Base-by-base conservation (phyloP, 805 yeast species). In the Metschnikowia kofuensis region DNA sequence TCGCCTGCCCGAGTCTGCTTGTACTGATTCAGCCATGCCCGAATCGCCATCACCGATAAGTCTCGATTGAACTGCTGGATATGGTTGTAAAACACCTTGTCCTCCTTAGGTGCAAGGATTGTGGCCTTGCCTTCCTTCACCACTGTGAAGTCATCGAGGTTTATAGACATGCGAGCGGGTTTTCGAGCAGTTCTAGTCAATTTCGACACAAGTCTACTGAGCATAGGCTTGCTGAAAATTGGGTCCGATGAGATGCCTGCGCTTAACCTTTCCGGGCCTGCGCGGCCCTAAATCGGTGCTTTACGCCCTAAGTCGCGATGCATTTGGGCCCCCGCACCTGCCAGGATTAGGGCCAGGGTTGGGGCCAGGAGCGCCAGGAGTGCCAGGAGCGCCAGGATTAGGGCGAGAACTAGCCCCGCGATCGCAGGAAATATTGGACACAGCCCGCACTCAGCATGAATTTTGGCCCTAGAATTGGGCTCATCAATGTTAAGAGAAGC, bases 21-120 rank as follows among this genome's bases (percentile, higher is more conserved):
- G 53, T 81, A 84, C 34, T 85, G 58, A 47, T 85, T 82, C 37
- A 84, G 77, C 92, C 96, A 94, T 0, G 98, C 96, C 49, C 83
- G 79, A 52, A 94, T 91, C 8, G 89, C 90, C 58, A 85, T 72
- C 6, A 89, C 86, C 56, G 96, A 86, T 42, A 94, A 70, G 64
- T 94, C 99, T 59, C 99, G 79, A 67, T 94, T 94, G 69, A 90
- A 94, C 68, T 92, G 98, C 69, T 94, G 99, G 48, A 94, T 87
- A 9, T 96, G 97, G 64, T 94, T 94, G 69, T 94, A 94, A 63
- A 94, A 94, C 10, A 94, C 99, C 50, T 77, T 76, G 56, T 87
- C 90, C 42, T 83, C 83, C 59, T 87, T 85, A 4, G 96, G 92
- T 53, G 86, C 87, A 31, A 91, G 72, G 39, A 94, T 83, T 26